Evolutionary conservation across 805 yeast genomes (phyloP), one percentile per base, ranked within the genome.

Genomic region (Dipodascus geniculatus): DNA sequence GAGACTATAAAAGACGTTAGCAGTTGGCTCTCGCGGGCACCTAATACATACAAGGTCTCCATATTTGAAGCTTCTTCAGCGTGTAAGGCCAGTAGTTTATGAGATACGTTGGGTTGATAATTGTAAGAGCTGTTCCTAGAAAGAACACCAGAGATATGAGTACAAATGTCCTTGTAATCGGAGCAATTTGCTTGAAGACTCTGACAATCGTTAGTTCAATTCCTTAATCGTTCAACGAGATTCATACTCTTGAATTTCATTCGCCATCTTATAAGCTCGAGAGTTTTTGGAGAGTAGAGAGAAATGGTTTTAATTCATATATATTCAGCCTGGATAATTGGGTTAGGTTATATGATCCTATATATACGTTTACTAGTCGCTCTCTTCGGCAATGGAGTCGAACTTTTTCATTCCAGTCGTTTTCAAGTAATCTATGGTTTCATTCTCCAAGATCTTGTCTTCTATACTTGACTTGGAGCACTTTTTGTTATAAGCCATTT

Each of bases 41-140:
- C n/a, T n/a, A n/a, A n/a, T n/a, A n/a, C n/a, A n/a, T n/a, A 59
- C 62, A 19, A 2, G 57, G 63, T n/a, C 64, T 31, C 64, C 64
- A 61, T 23, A 61, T 8, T 47, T 61, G 58, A 16, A 55, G 35
- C 17, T 28, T 38, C 8, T 42, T 28, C 16, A 57, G 23, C 4
- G 58, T 55, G 22, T 23, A 48, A 2, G 57, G 54, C 62, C 63
- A 60, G 23, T 47, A 22, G 48, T 57, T 56, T 48, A 51, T 23
- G 19, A 57, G 44, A n/a, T 38, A 28, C 22, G 23, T 11, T 9
- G 48, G 33, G 17, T 31, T 38, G 9, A 57, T 23, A 6, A 55
- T 16, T 17, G 53, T 31, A 20, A 54, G n/a, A 14, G 56, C 31
- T 17, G 52, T 48, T 17, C 49, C 54, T 8, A 58, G 23, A 22